Conservation (phyloP, 495 filamentous ascomycete species). For the Penicillium ochrochloron region DNA sequence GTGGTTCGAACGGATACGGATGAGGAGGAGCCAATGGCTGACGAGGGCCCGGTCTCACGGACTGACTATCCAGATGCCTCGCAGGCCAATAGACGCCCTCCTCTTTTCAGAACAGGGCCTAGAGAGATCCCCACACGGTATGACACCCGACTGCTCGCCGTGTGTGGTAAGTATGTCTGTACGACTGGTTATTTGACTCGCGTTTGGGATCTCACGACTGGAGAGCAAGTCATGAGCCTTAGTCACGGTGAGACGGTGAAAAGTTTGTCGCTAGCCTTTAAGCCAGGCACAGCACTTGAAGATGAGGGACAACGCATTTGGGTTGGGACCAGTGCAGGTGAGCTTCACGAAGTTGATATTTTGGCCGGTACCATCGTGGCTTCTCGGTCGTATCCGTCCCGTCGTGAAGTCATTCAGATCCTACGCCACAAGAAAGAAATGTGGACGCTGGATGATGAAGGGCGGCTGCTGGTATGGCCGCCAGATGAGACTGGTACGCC, state of each 20-base stretch:
- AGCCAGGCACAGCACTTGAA: slow-evolving; percentile 70
- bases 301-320: slow-evolving; percentile 86
- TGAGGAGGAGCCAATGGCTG: slow-evolving; percentile 37
- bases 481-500: slow-evolving; percentile 77
- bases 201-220: slow-evolving; percentile 83
- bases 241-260: slow-evolving; percentile 78
- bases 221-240: slow-evolving; percentile 78
- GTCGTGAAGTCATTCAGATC: slow-evolving; percentile 85
- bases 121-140: slow-evolving; percentile 80
- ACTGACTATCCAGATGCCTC: slow-evolving; percentile 84
- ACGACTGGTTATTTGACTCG: slow-evolving; percentile 82
- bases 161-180: slow-evolving; percentile 86
- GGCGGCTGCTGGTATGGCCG: slow-evolving; percentile 85
- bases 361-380: slow-evolving; percentile 65
- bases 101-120: slow-evolving; percentile 68
- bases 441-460: slow-evolving; percentile 93
- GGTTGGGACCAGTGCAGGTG: slow-evolving; percentile 86
- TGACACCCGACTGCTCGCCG: slow-evolving; percentile 82
- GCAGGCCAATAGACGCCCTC: slow-evolving; percentile 81
- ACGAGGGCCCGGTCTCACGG: slow-evolving; percentile 37
- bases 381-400: slow-evolving; percentile 73
- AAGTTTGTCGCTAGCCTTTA: slow-evolving; percentile 81
- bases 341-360: slow-evolving; percentile 87
- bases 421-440: slow-evolving; percentile 84
- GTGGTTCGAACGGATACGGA: slow-evolving; percentile 32